These are phyloP conservation scores for Ceratocystis smalleyi DNA, from an alignment of 2,329 filamentous ascomycete genomes.

Conservation along the genomic window DNA sequence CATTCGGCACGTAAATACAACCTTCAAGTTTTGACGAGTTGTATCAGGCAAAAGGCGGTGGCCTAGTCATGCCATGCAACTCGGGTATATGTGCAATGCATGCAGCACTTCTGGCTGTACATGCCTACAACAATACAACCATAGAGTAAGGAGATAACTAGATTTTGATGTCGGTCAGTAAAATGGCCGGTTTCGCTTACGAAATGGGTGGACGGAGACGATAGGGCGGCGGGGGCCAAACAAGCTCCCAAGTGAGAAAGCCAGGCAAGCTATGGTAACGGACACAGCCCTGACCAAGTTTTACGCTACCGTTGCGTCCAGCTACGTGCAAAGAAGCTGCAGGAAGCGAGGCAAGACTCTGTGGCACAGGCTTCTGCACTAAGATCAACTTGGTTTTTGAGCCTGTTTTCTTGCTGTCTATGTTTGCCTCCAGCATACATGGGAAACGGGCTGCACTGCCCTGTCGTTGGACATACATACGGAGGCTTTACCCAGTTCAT, in stretches of 20 bases:
- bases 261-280: background rate
- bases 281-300: background rate
- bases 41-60: slow-evolving; percentile 4
- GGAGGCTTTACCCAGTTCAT: background rate
- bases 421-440: background rate
- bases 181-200: background rate
- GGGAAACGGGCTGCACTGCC: background rate
- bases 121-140: background rate
- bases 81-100: background rate
- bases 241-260: background rate
- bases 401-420: background rate
- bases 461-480: background rate
- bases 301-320: background rate
- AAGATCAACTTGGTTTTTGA: background rate
- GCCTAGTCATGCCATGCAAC: background rate
- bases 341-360: background rate
- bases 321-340: background rate
- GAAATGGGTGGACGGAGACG: background rate
- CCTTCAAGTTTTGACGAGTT: background rate
- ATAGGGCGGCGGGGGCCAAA: background rate
- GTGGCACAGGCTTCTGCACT: background rate
- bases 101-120: background rate
- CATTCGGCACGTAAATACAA: background rate
- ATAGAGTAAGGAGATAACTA: background rate
- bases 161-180: background rate